Evolutionary conservation across 345 rosid genomes (phyloP), one percentile per base, ranked within the genome.

Genomic region (Firmiana major): DNA sequence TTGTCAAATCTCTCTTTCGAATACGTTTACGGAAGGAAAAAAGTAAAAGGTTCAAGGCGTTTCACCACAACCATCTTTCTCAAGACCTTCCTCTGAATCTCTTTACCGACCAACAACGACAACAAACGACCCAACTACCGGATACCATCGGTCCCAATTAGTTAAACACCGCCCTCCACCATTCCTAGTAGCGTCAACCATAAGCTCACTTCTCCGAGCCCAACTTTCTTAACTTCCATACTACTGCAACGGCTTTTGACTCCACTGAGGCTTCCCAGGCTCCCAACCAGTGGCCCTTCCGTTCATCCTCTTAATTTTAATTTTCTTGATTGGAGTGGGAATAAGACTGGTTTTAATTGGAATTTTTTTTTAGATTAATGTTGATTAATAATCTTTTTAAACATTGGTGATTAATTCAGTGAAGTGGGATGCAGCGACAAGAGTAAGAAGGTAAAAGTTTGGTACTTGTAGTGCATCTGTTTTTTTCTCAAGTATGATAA

Each of bases 91-190:
- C 98, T 24, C 88, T 93, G 69, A 92, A 91, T 81, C 97, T 89
- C 85, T 90, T 91, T 83, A 69, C 89, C 79, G 87, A 86, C 87
- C 89, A 88, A 60, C 88, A 81, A 24, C 90, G 4, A 4, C 36
- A 86, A 4, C 84, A 77, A 26, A 55, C 36, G 22, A 85, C 81
- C 78, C 84, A 84, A 83, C 77, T 87, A 62, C 72, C 83, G 7
- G 95, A 87, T 79, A 75, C 83, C 3, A 12, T 87, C 10, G 86
- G 89, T 24, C 99, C 98, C 31, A 96, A 84, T 77, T 94, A 98
- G 98, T 87, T 96, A 5, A 94, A 92, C 94, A 74, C 89, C 6
- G 97, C 98, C 7, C 93, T 90, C 64, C 93, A 91, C 79, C 92
- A 94, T 38, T 70, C 86, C 9, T 90, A 89, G 51, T 86, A 83